Conservation (phyloP, 345 rosid genomes). For the Pistacia integerrima region DNA sequence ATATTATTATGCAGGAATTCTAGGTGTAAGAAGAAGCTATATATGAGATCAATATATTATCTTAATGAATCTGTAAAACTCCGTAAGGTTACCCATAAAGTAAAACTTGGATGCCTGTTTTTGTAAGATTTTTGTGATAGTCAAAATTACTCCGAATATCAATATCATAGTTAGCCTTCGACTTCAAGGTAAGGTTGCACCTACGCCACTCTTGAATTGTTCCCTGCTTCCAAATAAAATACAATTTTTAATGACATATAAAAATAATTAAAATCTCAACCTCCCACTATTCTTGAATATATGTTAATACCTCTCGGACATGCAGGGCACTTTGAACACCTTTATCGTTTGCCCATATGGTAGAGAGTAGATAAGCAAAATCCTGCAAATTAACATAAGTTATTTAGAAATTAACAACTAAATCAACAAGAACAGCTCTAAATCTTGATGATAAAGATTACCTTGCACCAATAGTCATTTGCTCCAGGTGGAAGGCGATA, state of each 20-base stretch:
- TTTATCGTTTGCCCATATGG: background rate
- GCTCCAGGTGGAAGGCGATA: background rate
- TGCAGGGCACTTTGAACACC: background rate
- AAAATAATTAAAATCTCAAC: too few relatives aligned
- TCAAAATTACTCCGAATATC: background rate
- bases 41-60: too few relatives aligned
- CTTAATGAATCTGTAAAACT: too few relatives aligned
- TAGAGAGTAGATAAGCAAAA: background rate
- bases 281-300: background rate
- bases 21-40: too few relatives aligned
- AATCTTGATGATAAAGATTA: background rate
- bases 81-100: background rate
- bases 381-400: background rate
- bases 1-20: too few relatives aligned
- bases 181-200: background rate
- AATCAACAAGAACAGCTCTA: background rate
- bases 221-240: background rate
- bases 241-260: background rate
- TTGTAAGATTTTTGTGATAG: constrained; percentile 5
- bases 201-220: background rate
- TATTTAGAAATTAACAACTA: background rate
- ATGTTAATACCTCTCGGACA: background rate
- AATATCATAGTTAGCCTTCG: background rate
- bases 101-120: background rate
- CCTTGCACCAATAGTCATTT: background rate